Base-by-base conservation (phyloP, 495 filamentous ascomycete species). In the Penicillium soppii region DNA sequence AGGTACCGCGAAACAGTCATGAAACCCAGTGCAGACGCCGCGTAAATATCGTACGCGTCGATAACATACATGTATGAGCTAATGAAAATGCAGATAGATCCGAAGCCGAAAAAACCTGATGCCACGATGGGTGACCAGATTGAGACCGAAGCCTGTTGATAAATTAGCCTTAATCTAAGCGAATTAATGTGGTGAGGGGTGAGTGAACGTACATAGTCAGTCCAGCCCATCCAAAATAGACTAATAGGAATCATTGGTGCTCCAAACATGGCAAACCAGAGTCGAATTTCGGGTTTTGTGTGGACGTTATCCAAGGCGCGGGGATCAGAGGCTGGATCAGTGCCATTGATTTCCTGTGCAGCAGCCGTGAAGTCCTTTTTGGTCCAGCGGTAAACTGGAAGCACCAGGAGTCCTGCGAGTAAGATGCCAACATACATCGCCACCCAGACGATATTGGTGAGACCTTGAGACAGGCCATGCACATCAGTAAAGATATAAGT, bases 171-270 rank as follows among this genome's bases (percentile, higher is more conserved):
- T 9, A 35, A 7, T 35, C 26, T 20, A 19, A 20, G 17, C 20
- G 16, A 12, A 22, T 20, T 38, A 7, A 38, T 19, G 19, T 20
- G n/a, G n/a, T 3, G 30, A 5, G 33, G 29, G 26, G 7, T 37
- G 37, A 3, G 22, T 12, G 41, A 21, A 45, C 44, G 33, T 55
- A 55, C 58, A 42, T 76, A 73, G 36, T 70, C 71, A 3, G 73
- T 78, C 81, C 81, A 82, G 1, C 74, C 83, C 68, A 86, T 78
- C 81, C 82, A 85, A 59, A 85, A 85, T n/a, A 85, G 58, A 22
- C 63, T 65, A 29, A 82, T 70, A 0, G 83, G 81, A 1, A 42
- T 38, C 23, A 38, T 38, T 13, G 47, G 47, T 22, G 38, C 37
- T 15, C 47, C 47, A n/a, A 35, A 26, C 47, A 43, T 50, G 17